Base-by-base conservation (phyloP, 2,329 filamentous ascomycete genomes). In the Fusarium tanahbumbuense region DNA sequence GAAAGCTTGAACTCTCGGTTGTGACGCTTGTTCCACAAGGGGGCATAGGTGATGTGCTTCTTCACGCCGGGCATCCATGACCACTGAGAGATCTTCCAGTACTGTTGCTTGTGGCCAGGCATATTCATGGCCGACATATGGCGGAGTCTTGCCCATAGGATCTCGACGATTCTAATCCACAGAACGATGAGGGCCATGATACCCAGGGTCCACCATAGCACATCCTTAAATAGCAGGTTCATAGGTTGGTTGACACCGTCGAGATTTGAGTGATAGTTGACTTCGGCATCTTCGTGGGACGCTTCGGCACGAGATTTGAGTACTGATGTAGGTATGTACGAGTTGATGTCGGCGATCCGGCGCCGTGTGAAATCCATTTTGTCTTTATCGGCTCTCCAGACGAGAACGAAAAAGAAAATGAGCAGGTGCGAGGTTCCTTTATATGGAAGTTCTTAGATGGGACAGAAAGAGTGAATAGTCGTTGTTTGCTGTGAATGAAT, bases 1-100 rank as follows among this genome's bases (percentile, higher is more conserved):
- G 88, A 90, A 54, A 91, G 79, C 74, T 84, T 84, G 73, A 92
- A 85, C 78, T 92, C 89, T 73, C 88, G 84, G 81, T 91, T 91
- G 79, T 92, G 90, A 48, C 89, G 86, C 76, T 91, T 91, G 16
- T 81, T 86, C 80, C 86, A 86, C 25, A 92, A 79, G 5, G 90
- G 90, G 3, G 90, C 89, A 72, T 91, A 83, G 49, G 79, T 78
- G 60, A 92, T 74, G 69, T 90, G 80, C 77, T 86, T 88, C 82
- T 91, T 91, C 71, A 91, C 71, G 63, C 80, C 80, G 15, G 89
- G 88, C 83, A 89, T 88, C 86, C 86, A 88, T 60, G 80, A 82
- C 83, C 83, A 88, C 75, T 88, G 86, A 16, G 86, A 83, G 23
- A 76, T 75, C 70, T 83, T 86, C 88, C 88, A 91, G 78, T 89